These are phyloP conservation scores for Crepidotus variabilis DNA, from an alignment of 768 basidiomycete species.

Conservation along the genomic window DNA sequence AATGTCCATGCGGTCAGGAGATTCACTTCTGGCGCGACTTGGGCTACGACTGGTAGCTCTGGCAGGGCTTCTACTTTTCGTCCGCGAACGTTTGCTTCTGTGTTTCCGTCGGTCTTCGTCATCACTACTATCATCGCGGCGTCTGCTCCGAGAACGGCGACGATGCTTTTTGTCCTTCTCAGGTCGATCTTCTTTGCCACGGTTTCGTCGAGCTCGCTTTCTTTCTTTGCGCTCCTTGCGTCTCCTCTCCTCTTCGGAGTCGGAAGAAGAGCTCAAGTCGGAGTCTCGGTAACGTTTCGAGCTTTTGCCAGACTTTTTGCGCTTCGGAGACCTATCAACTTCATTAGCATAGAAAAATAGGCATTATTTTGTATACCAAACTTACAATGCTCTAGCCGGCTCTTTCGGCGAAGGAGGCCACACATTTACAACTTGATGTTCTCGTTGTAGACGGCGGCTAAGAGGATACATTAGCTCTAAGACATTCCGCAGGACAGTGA, in stretches of 20 bases:
- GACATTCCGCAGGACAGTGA: not conserved
- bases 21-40: not conserved
- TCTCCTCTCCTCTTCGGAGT: conserved; percentile 55
- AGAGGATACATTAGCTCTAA: conserved; percentile 4
- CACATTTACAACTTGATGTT: conserved; percentile 50
- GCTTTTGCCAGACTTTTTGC: conserved; percentile 52
- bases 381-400: conserved; percentile 55
- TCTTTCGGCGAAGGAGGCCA: conserved; percentile 84
- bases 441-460: conserved; percentile 72
- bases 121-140: conserved; percentile 29
- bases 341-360: not conserved
- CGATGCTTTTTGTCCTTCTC: conserved; percentile 32
- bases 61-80: not conserved
- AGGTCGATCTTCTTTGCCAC: conserved; percentile 36
- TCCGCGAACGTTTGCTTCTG: conserved; percentile 6
- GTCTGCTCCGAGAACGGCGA: conserved; percentile 23
- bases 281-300: conserved; percentile 56
- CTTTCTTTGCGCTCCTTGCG: conserved; percentile 59
- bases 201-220: conserved; percentile 49
- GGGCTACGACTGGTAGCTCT: conserved; percentile 8
- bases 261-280: conserved; percentile 45
- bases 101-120: conserved; percentile 17
- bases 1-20: conserved; percentile 13
- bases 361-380: conserved; percentile 5
- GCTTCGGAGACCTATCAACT: conserved; percentile 50